These are phyloP conservation scores for Aspergillus baeticus DNA, from an alignment of 495 filamentous ascomycete genomes.

Conservation along the genomic window DNA sequence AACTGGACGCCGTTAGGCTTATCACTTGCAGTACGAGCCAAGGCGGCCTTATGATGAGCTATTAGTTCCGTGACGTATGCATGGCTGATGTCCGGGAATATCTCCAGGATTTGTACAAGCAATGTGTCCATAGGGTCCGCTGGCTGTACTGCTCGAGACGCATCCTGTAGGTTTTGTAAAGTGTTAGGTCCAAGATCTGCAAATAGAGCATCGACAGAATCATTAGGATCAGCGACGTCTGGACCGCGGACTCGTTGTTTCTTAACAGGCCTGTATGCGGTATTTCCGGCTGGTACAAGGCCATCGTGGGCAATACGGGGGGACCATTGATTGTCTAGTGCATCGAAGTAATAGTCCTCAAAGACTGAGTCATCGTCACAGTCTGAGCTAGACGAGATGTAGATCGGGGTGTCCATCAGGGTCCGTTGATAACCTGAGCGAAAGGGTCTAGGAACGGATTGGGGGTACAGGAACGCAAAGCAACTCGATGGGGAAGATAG, in stretches of 20 bases:
- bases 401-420: neutral
- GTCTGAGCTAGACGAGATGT: neutral
- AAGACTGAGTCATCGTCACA: neutral
- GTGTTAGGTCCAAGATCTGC: neutral
- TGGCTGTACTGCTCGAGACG: neutral
- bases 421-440: no score
- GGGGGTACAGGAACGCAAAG: no score
- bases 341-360: neutral
- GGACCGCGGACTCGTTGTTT: conserved; percentile 4
- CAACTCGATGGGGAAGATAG: no score
- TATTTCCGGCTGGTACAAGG: neutral
- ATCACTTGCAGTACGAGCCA: neutral
- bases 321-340: neutral
- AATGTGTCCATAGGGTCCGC: conserved; percentile 12
- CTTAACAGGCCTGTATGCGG: neutral
- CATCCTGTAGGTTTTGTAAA: neutral
- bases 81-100: conserved; percentile 52
- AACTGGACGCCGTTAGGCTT: conserved; percentile 15
- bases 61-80: conserved; percentile 42
- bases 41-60: conserved; percentile 2
- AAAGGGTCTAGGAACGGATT: no score
- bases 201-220: neutral
- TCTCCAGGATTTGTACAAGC: conserved; percentile 39
- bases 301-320: neutral
- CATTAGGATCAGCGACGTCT: neutral